Conservation (phyloP, 2,329 filamentous ascomycete genomes). For the Pyricularia pennisetigena region DNA sequence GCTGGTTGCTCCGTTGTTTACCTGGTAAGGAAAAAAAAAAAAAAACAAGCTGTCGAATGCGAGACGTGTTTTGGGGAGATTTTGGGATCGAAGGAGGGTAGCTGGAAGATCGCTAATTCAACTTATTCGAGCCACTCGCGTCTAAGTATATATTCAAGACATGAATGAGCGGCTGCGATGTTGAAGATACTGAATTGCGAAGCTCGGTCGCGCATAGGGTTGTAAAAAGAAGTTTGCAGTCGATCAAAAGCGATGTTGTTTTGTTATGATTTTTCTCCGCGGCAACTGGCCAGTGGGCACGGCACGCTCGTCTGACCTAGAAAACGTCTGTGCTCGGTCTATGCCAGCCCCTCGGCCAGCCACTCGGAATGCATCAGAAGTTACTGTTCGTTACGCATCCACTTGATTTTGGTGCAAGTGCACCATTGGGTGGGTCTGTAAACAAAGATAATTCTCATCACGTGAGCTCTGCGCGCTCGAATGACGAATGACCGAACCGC, state of each 20-base stretch:
- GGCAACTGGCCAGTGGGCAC: slow-evolving; percentile 1
- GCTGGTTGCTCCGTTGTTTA: neutral
- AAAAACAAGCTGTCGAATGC: neutral
- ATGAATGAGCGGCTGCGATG: neutral
- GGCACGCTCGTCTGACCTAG: neutral
- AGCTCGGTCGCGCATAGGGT: slow-evolving; percentile 3
- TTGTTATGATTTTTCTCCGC: slow-evolving; percentile 14
- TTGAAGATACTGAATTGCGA: neutral
- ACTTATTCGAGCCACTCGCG: neutral
- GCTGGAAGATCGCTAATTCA: neutral
- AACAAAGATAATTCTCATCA: neutral
- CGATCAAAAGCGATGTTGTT: slow-evolving; percentile 11
- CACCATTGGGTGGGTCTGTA: neutral
- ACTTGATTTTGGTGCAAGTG: neutral
- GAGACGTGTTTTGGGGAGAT: neutral
- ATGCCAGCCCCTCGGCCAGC: slow-evolving; percentile 1
- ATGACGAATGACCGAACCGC: neutral
- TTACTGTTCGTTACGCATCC: neutral
- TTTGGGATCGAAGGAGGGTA: neutral
- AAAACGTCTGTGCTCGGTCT: neutral
- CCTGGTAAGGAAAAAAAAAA: neutral
- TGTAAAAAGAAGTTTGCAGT: slow-evolving; percentile 6
- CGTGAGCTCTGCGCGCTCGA: neutral
- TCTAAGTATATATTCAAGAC: neutral
- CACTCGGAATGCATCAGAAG: neutral